Conservation (phyloP, 768 basidiomycete genomes). For the Boletales sp. region DNA sequence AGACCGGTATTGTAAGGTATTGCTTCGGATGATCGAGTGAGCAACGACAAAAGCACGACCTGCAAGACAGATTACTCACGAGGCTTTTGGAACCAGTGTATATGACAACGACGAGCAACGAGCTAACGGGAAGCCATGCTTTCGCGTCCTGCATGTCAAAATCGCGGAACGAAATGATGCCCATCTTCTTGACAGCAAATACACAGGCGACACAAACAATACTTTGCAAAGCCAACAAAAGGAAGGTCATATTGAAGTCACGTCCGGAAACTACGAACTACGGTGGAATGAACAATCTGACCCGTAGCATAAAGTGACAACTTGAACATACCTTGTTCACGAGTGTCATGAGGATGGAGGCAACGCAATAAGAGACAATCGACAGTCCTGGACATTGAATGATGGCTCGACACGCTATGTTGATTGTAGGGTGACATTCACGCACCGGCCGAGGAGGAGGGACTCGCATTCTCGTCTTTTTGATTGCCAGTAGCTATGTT, state of each 20-base stretch:
- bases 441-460: constrained; percentile 24
- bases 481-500: constrained; percentile 40
- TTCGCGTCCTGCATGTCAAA: constrained; percentile 84
- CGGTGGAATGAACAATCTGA: constrained; percentile 1
- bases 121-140: constrained; percentile 93
- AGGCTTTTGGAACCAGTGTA: constrained; percentile 98
- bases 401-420: neutral
- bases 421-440: neutral
- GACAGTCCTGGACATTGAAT: constrained; percentile 55
- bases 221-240: constrained; percentile 89
- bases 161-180: constrained; percentile 80
- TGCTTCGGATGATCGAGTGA: constrained; percentile 51
- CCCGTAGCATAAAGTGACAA: neutral
- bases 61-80: constrained; percentile 47
- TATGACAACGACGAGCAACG: constrained; percentile 88
- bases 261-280: constrained; percentile 94
- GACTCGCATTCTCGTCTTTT: constrained; percentile 10
- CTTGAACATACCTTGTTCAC: constrained; percentile 77
- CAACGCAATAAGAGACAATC: constrained; percentile 84
- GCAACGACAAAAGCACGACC: neutral
- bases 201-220: constrained; percentile 84
- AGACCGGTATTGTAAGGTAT: constrained; percentile 94
- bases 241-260: constrained; percentile 95
- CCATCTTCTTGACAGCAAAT: constrained; percentile 60
- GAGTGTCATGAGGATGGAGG: constrained; percentile 95